Percentiles rank a stretch among this genome's conserved stretches.
Conservation (phyloP, 140 eudicot species). For the Erigeron philadelphicus region DNA sequence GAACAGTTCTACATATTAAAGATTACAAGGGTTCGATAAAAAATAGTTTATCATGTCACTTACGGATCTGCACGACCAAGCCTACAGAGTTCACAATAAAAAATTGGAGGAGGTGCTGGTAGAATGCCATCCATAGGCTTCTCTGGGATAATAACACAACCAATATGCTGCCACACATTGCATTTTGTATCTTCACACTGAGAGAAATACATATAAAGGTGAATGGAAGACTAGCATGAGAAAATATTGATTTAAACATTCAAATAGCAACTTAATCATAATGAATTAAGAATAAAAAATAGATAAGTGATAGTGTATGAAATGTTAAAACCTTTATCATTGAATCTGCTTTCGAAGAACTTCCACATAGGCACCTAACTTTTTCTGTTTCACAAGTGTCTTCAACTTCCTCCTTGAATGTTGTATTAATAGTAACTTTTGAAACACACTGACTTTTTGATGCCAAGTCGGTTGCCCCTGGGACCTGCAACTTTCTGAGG, state of each 20-base stretch:
- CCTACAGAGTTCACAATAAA: conserved; percentile 86
- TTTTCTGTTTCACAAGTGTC: conserved; percentile 53
- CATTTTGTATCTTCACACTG: conserved; percentile 93
- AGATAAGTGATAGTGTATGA: background rate
- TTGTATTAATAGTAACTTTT: conserved; percentile 37
- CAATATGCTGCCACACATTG: conserved; percentile 80
- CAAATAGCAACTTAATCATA: conserved; percentile 1
- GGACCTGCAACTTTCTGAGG: conserved; percentile 77
- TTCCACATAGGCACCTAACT: conserved; percentile 88
- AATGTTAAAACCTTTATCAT: conserved; percentile 56
- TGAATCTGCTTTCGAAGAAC: conserved; percentile 57
- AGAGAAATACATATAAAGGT: conserved; percentile 17
- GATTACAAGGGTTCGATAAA: background rate
- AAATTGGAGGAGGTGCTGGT: conserved; percentile 60
- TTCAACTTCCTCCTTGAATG: conserved; percentile 58
- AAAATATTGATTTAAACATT: background rate
- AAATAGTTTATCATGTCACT: conserved; percentile 34
- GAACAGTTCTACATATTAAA: background rate
- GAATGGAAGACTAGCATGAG: conserved; percentile 1
- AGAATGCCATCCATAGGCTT: conserved; percentile 65
- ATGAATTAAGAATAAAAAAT: background rate
- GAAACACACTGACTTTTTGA: conserved; percentile 54
- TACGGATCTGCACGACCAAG: conserved; percentile 96
- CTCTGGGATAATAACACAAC: conserved; percentile 79
- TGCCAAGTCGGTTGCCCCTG: conserved; percentile 73